Percentiles rank a stretch among this genome's conserved stretches.
Conservation (phyloP, 306 rosid genomes). For the Dalbergia oliveri region DNA sequence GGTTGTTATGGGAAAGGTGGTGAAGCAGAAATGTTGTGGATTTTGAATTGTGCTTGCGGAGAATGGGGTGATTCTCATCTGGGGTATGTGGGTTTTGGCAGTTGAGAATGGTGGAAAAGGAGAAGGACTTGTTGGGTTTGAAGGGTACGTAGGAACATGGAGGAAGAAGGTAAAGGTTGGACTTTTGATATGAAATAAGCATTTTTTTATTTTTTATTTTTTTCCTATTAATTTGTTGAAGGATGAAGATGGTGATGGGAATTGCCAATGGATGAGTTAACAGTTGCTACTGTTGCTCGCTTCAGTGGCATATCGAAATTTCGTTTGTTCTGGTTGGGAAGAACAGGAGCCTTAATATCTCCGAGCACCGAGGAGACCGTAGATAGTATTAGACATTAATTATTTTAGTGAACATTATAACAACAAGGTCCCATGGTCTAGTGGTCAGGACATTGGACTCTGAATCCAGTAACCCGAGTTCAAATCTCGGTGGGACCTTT, state of each 20-base stretch:
- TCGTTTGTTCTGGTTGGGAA: not conserved
- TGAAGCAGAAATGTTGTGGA: constrained; percentile 65
- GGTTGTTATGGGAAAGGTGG: constrained; percentile 44
- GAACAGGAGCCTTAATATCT: not conserved
- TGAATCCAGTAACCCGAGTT: constrained; percentile 55
- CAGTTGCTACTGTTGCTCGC: not conserved
- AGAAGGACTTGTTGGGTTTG: constrained; percentile 38
- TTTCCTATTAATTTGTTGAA: not conserved
- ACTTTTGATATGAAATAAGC: constrained; percentile 55
- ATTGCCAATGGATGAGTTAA: constrained; percentile 43
- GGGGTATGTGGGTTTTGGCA: constrained; percentile 50
- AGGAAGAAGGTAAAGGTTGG: constrained; percentile 42
- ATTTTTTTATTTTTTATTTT: too few species aligned
- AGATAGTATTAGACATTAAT: too few species aligned
- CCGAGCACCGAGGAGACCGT: not conserved
- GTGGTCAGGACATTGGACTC: constrained; percentile 57
- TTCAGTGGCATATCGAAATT: not conserved
- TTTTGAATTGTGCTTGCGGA: constrained; percentile 81
- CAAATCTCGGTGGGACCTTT: constrained; percentile 55
- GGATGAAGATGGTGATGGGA: constrained; percentile 12
- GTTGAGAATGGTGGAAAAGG: constrained; percentile 37
- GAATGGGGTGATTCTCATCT: constrained; percentile 38
- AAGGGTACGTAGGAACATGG: constrained; percentile 39
- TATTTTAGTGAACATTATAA: too few species aligned
- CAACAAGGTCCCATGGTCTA: constrained; percentile 52